phyloP scores from a whole-genome alignment of 1,284 basidiomycete species.

The Limonomyces culmigenus region DNA sequence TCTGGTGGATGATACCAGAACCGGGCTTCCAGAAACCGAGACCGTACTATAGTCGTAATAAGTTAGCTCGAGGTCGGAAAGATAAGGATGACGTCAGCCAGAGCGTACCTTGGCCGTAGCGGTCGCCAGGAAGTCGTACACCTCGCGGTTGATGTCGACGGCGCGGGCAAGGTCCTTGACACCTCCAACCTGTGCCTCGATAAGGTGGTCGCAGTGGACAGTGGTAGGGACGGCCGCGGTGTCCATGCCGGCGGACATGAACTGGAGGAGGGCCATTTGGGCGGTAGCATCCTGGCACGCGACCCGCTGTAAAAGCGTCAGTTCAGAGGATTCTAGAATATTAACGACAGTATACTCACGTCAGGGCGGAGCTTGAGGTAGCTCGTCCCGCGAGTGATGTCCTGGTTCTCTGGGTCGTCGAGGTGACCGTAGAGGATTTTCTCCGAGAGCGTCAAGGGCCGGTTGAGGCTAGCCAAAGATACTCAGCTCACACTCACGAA shows the following conservation, averaged over 20 bases:
- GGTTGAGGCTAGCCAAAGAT: conserved; percentile 49
- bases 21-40: conserved; percentile 99
- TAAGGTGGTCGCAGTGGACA: conserved; percentile 98
- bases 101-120: conserved; percentile 72
- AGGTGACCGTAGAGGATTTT: conserved; percentile 99
- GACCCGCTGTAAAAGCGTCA: conserved; percentile 54
- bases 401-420: conserved; percentile 83
- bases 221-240: conserved; percentile 95
- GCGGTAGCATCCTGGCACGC: conserved; percentile 99
- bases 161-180: conserved; percentile 88
- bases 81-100: neutral
- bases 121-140: conserved; percentile 98
- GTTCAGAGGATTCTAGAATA: conserved; percentile 2
- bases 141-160: conserved; percentile 93
- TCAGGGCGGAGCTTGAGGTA: conserved; percentile 95
- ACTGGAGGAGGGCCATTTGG: conserved; percentile 99
- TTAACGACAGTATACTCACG: conserved; percentile 30
- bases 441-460: conserved; percentile 91
- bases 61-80: conserved; percentile 8
- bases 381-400: conserved; percentile 75
- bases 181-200: conserved; percentile 93
- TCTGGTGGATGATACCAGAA: conserved; percentile 96
- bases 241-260: conserved; percentile 99
- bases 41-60: conserved; percentile 75
- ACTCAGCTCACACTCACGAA: conserved; percentile 3